A percentile compares a stretch with the other conserved stretches of the same genome.
Conservation (phyloP, 345 rosid species). For the Dipteronia sinensis region DNA sequence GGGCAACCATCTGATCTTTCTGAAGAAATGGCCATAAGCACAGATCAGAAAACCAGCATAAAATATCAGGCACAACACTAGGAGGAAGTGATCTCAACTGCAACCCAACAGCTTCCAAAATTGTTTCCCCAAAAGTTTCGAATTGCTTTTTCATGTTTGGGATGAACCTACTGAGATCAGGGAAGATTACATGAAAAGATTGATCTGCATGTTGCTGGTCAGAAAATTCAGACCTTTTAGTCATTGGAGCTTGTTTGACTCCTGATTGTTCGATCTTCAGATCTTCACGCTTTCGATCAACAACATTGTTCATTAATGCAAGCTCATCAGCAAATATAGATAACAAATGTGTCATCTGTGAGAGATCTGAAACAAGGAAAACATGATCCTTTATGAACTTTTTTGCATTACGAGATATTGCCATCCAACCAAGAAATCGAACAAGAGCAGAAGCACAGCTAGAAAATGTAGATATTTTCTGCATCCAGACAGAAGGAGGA, state of each 20-base stretch:
- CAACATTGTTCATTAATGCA: conserved; percentile 44
- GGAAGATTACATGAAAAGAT: conserved; percentile 62
- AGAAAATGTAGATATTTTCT: conserved; percentile 63
- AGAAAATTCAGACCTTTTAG: conserved; percentile 31
- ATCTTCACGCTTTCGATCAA: conserved; percentile 40
- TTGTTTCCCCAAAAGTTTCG: conserved; percentile 65
- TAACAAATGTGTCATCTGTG: conserved; percentile 60
- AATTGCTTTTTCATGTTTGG: conserved; percentile 74
- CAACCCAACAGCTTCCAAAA: conserved; percentile 80
- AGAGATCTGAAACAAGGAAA: conserved; percentile 67
- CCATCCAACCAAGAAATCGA: conserved; percentile 93
- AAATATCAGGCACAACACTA: conserved; percentile 60
- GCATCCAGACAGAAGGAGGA: conserved; percentile 72
- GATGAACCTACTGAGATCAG: conserved; percentile 62
- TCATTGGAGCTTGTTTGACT: conserved; percentile 19
- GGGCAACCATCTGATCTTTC: conserved; percentile 32
- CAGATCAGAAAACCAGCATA: conserved; percentile 85
- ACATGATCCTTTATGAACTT: conserved; percentile 51
- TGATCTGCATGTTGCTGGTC: conserved; percentile 35
- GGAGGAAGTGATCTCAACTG: conserved; percentile 68
- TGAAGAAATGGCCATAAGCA: conserved; percentile 60
- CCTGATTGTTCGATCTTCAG: conserved; percentile 31
- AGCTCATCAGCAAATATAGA: conserved; percentile 77
- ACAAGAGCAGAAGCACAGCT: conserved; percentile 60
- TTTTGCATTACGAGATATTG: conserved; percentile 65